Percentiles rank a stretch among this genome's conserved stretches.
Conservation (phyloP, 1,284 basidiomycete genomes). For the Peniophora sp. region DNA sequence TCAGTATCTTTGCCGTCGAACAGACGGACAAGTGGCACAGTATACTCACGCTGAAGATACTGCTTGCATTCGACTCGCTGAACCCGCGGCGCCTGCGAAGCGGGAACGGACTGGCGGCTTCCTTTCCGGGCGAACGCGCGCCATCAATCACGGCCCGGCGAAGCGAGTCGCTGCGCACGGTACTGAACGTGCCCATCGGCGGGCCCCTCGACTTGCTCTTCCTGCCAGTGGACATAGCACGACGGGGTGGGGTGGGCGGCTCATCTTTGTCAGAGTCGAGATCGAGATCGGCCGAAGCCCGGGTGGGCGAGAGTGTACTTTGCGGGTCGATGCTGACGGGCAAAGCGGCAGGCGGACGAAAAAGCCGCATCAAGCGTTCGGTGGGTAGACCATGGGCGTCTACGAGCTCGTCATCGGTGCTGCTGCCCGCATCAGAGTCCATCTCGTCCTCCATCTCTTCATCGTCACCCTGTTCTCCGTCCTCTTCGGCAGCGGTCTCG, state of each 20-base stretch:
- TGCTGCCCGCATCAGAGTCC: constrained; percentile 41
- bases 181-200: constrained; percentile 48
- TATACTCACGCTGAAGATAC: constrained; percentile 10
- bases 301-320: constrained; percentile 42
- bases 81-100: constrained; percentile 13
- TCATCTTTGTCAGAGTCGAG: constrained; percentile 28
- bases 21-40: background rate
- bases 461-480: constrained; percentile 29
- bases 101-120: constrained; percentile 62
- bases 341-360: constrained; percentile 47
- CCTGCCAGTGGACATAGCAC: constrained; percentile 1
- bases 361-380: constrained; percentile 62
- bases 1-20: constrained; percentile 6
- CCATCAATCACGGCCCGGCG: constrained; percentile 55
- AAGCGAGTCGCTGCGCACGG: constrained; percentile 20
- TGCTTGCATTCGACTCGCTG: constrained; percentile 9
- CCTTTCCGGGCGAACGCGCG: constrained; percentile 23
- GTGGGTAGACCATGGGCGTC: constrained; percentile 65
- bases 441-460: constrained; percentile 24
- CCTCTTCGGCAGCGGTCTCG: constrained; percentile 16
- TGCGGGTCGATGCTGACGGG: constrained; percentile 66
- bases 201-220: constrained; percentile 25
- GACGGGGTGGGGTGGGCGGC: constrained; percentile 10
- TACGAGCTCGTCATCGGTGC: constrained; percentile 65
- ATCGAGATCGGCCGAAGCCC: constrained; percentile 44